Base-by-base conservation (phyloP, 1,284 basidiomycete genomes). In the Boletus mariae region DNA sequence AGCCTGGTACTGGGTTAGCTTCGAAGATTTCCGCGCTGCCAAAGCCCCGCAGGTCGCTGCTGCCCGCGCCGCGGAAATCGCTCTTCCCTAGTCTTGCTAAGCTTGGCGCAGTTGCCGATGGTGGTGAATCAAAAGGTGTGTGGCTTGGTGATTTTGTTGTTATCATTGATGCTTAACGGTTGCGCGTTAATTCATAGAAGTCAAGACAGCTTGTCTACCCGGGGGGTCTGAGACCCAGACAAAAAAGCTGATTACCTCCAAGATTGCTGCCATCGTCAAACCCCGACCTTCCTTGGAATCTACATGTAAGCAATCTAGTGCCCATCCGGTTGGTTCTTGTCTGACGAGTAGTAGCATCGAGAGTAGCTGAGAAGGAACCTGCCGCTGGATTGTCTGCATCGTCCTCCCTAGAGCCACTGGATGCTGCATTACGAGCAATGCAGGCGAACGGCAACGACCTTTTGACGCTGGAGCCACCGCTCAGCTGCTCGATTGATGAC, bases 261-360 rank as follows among this genome's bases (percentile, higher is more conserved):
- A 28, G 29, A 6, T 37, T 42, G 28, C 45, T 47, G 9, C 56
- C 35, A 17, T 32, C 13, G 20, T 23, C 4, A 48, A 29, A 28
- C 20, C 25, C 17, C 26, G n/a, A 37, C 25, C 40, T 31, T 47
- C 47, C 45, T 47, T 26, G 38, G 35, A 35, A 32, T 41, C 43
- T 26, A 4, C 35, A n/a, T 9, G 62, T 67, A 35, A 59, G 64
- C 32, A 2, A 23, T 44, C 46, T 28, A n/a, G 10, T 11, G 6
- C 3, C 2, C 5, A 13, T 48, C 29, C 25, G 34, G 31, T 35
- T 35, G 8, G 12, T 13, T 4, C 17, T 46, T 41, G 23, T 46
- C 53, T 65, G 45, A 67, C 45, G 25, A 34, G 5, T 9, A 17
- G 2, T 31, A 53, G 52, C 35, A 42, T 40, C 38, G 41, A 45